These are phyloP conservation scores for Aspergillus pseudonomiae DNA, from an alignment of 2,329 filamentous ascomycete genomes.

Conservation along the genomic window DNA sequence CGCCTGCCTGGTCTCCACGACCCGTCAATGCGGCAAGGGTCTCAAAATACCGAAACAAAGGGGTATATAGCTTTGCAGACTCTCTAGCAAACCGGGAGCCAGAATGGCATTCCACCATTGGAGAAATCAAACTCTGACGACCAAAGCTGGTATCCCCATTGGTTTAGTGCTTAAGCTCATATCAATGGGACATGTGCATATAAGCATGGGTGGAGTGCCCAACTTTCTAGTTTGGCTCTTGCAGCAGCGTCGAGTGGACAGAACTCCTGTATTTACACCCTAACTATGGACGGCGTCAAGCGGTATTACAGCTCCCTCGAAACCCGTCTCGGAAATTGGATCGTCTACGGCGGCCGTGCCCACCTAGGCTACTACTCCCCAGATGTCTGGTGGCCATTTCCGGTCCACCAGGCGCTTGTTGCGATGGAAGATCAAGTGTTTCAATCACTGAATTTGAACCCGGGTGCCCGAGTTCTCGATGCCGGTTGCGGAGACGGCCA, in stretches of 20 bases:
- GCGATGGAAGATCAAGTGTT: constrained; percentile 56
- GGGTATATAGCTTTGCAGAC: background rate
- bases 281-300: constrained; percentile 7
- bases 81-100: no score
- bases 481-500: constrained; percentile 56
- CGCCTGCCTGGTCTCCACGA: background rate
- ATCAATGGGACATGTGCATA: background rate
- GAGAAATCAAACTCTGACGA: no score
- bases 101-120: no score
- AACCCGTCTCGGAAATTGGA: constrained; percentile 28
- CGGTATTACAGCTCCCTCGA: constrained; percentile 13
- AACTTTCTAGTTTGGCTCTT: background rate
- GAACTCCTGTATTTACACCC: no score
- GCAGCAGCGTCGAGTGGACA: background rate
- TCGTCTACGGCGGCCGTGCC: constrained; percentile 49
- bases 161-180: background rate
- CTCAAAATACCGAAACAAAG: background rate
- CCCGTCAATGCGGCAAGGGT: background rate
- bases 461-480: constrained; percentile 51
- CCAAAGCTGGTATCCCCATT: no score
- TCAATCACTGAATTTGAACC: constrained; percentile 38
- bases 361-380: constrained; percentile 54
- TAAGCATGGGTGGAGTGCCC: background rate
- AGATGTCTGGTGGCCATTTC: constrained; percentile 53
- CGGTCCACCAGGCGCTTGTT: constrained; percentile 44